Percentiles rank a stretch among this genome's conserved stretches.
Evolutionary conservation across 1,284 basidiomycete species (phyloP).

Genomic region (Cryptococcus sp.): DNA sequence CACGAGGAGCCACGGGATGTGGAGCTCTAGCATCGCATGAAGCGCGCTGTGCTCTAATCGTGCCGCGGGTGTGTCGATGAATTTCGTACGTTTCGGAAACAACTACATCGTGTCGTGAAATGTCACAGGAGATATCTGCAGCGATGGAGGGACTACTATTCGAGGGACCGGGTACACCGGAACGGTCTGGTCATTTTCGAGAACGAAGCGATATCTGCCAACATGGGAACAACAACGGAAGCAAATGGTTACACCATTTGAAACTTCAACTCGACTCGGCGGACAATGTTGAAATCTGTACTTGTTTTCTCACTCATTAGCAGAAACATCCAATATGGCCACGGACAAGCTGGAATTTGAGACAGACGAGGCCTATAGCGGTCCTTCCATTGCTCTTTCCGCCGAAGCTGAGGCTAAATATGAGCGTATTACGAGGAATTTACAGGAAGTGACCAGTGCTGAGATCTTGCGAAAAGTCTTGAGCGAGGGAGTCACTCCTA

Average conservation of each 20-base stretch:
- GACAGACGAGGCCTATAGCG: slow-evolving; percentile 13
- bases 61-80: too few species aligned
- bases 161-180: too few species aligned
- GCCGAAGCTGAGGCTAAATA: slow-evolving; percentile 59
- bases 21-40: too few species aligned
- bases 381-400: slow-evolving; percentile 27
- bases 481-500: slow-evolving; percentile 68
- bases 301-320: background rate
- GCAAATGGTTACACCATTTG: background rate
- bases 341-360: slow-evolving; percentile 22
- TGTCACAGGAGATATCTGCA: too few species aligned
- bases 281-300: background rate
- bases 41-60: too few species aligned
- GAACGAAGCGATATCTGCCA: too few species aligned
- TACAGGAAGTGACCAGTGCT: slow-evolving; percentile 84
- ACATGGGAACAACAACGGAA: background rate
- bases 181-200: too few species aligned
- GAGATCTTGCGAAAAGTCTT: slow-evolving; percentile 80
- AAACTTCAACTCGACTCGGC: background rate
- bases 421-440: slow-evolving; percentile 76
- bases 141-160: too few species aligned
- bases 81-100: too few species aligned
- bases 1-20: too few species aligned
- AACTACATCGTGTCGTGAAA: too few species aligned
- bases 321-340: slow-evolving; percentile 9